Conservation (phyloP, 2,329 filamentous ascomycete species). For the Mollisiaceae sp. region DNA sequence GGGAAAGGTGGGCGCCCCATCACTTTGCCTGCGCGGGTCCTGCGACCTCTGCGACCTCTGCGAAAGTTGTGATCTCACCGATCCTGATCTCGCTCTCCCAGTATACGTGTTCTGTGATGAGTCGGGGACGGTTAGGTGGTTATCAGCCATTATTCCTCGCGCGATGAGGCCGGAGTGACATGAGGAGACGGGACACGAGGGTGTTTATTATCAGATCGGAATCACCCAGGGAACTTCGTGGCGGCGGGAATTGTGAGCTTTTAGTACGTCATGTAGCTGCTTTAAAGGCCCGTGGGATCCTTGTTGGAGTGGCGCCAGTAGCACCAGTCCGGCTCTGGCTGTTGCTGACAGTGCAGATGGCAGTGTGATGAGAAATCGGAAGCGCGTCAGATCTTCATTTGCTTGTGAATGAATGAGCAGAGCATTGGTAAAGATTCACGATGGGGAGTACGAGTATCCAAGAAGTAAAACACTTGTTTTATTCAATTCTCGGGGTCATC, state of each 20-base stretch:
- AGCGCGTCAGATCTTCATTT: not conserved
- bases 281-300: constrained; percentile 4
- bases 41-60: constrained; percentile 14
- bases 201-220: constrained; percentile 1
- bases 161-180: not conserved
- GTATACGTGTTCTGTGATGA: constrained; percentile 10
- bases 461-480: not conserved
- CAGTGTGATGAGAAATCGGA: constrained; percentile 11
- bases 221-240: too few relatives aligned
- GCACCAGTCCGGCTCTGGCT: not conserved
- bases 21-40: not conserved
- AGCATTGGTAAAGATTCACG: not conserved
- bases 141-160: constrained; percentile 7
- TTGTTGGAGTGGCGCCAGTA: not conserved
- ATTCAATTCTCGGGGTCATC: not conserved
- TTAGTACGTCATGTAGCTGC: constrained; percentile 23
- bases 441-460: too few relatives aligned
- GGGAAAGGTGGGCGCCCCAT: not conserved
- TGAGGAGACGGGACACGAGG: not conserved
- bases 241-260: not conserved
- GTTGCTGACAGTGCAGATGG: constrained; percentile 20
- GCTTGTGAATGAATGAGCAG: not conserved
- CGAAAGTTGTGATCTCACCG: constrained; percentile 15
- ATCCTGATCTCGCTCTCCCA: constrained; percentile 18
- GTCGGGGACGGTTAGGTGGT: constrained; percentile 20